Evolutionary conservation across 1,284 basidiomycete species (phyloP), one percentile per base, ranked within the genome.

Genomic region (Heimioporus retisporus): DNA sequence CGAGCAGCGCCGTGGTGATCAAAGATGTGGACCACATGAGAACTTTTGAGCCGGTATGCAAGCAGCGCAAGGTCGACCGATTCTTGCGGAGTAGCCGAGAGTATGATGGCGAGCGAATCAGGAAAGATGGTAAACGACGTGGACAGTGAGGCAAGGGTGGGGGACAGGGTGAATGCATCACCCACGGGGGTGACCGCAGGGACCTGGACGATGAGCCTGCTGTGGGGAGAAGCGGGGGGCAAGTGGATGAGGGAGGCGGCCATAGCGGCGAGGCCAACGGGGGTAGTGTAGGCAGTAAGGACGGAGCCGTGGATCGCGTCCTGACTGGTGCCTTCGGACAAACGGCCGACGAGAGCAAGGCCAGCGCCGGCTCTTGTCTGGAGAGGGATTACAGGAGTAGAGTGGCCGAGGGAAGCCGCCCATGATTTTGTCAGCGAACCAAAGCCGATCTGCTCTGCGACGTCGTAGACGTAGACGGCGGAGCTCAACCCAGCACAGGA

Each of bases 311-410:
- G 85, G 46, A 82, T 80, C 15, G 85, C 83, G 69, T 91, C 90
- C 71, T 86, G 85, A 77, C 91, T 93, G n/a, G 92, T 88, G 28
- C 91, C 89, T 70, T 94, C 90, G 14, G 91, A 92, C 60, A 96
- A 83, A 68, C 95, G 88, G 21, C 96, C 96, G 51, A 95, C 89
- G 67, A 98, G 83, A 73, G 89, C 89, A 64, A 96, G 81, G 21
- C 96, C 96, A 25, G 96, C 95, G 59, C 96, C 96, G 21, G 92
- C 86, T 65, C 96, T 86, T n/a, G 94, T 96, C 82, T 97, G 95
- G 63, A 96, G 83, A 63, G 87, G 81, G 67, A 93, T 84, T 14
- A 93, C 88, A 64, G 89, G 85, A 4, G 89, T 85, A 8, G 85
- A 81, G 28, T 79, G 77, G 54, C 77, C 77, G 40, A 68, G 56